phyloP scores from a whole-genome alignment of 306 rosid genomes.

The Vigna mungo region DNA sequence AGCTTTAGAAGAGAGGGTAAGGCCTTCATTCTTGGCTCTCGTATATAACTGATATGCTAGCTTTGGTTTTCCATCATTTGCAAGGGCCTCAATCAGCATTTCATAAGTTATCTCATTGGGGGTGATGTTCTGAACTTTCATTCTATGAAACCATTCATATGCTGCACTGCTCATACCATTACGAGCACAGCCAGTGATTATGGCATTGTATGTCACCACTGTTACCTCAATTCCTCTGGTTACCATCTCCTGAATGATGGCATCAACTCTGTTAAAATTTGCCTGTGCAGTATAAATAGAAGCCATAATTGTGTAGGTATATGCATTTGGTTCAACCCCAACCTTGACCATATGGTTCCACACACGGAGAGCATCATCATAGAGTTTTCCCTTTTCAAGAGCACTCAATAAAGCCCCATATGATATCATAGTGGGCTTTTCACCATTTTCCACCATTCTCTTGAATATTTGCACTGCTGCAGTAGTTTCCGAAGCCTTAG shows the following conservation, averaged over 20 bases:
- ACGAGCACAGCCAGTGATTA: slow-evolving; percentile 77
- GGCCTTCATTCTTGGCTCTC: slow-evolving; percentile 74
- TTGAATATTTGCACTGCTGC: slow-evolving; percentile 79
- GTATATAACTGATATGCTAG: slow-evolving; percentile 80
- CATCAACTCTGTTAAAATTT: slow-evolving; percentile 77
- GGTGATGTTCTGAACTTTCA: slow-evolving; percentile 75
- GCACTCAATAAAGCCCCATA: slow-evolving; percentile 96
- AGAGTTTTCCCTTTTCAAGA: slow-evolving; percentile 91
- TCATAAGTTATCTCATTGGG: slow-evolving; percentile 80
- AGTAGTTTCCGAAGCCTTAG: slow-evolving; percentile 87
- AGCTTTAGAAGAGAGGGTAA: slow-evolving; percentile 70
- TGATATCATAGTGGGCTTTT: slow-evolving; percentile 84
- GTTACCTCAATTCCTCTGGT: slow-evolving; percentile 73
- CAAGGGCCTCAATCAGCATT: slow-evolving; percentile 87
- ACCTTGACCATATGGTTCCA: slow-evolving; percentile 93
- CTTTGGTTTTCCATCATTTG: slow-evolving; percentile 87
- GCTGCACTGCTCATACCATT: slow-evolving; percentile 74
- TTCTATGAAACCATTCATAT: slow-evolving; percentile 90
- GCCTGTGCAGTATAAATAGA: slow-evolving; percentile 86
- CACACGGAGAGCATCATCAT: slow-evolving; percentile 80
- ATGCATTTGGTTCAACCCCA: slow-evolving; percentile 76
- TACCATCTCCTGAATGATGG: slow-evolving; percentile 73
- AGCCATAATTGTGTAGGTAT: slow-evolving; percentile 90
- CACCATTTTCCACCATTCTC: slow-evolving; percentile 96
- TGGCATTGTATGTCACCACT: slow-evolving; percentile 84